phyloP scores from a whole-genome alignment of 805 yeast genomes.

The Grigorovia humatica region DNA sequence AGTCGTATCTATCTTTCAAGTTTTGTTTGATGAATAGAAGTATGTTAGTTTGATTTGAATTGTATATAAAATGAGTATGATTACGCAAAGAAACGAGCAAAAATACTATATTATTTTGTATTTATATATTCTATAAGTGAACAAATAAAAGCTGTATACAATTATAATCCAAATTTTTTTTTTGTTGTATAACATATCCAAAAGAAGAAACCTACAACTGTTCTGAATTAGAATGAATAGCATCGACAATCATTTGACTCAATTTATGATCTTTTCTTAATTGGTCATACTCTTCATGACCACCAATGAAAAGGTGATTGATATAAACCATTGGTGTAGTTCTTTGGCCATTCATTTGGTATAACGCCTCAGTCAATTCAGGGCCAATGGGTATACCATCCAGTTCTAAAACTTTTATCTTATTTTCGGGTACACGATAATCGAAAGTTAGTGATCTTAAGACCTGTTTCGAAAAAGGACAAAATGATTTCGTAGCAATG shows the following conservation, averaged over 20 bases:
- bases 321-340: constrained; percentile 92
- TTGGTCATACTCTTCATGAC: constrained; percentile 79
- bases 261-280: constrained; percentile 54
- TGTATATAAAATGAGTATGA: too few relatives aligned
- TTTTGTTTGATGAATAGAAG: background rate
- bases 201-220: too few relatives aligned
- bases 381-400: constrained; percentile 55
- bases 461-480: constrained; percentile 53
- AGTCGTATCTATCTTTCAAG: background rate
- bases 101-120: too few relatives aligned
- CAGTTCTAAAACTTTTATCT: constrained; percentile 32
- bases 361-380: constrained; percentile 69
- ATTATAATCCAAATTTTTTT: too few relatives aligned
- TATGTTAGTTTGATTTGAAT: too few relatives aligned
- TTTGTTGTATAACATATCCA: too few relatives aligned
- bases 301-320: constrained; percentile 87
- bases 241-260: constrained; percentile 25
- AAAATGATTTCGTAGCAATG: constrained; percentile 71
- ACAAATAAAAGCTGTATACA: too few relatives aligned
- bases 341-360: constrained; percentile 71
- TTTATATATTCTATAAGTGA: too few relatives aligned
- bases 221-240: background rate
- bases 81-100: too few relatives aligned
- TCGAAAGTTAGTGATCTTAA: constrained; percentile 28
- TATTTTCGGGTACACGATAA: constrained; percentile 34